These are phyloP conservation scores for Backusella westeae DNA, from an alignment of 192 early-diverging fungal genomes.

Conservation along the genomic window DNA sequence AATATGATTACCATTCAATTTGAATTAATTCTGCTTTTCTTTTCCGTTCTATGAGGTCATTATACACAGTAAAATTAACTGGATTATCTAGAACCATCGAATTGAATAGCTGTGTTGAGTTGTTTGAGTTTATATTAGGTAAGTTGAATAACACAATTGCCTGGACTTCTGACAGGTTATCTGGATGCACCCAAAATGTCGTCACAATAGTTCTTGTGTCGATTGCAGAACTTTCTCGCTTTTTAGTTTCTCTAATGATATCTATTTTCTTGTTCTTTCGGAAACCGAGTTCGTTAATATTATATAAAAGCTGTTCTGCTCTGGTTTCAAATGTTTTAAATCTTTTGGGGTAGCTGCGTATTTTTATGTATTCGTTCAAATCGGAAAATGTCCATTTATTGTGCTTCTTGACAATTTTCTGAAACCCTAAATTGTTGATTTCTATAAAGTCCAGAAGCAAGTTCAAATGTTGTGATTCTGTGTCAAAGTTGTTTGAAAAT, in stretches of 20 bases:
- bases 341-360: slow-evolving; percentile 30
- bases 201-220: not conserved
- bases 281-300: not conserved
- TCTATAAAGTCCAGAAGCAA: slow-evolving; percentile 72
- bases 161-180: slow-evolving; percentile 88
- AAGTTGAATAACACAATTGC: slow-evolving; percentile 81
- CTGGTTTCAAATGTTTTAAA: not conserved
- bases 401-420: slow-evolving; percentile 97
- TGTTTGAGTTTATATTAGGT: slow-evolving; percentile 70
- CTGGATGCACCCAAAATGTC: slow-evolving; percentile 88
- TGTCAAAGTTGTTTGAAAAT: not conserved
- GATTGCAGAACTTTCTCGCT: not conserved
- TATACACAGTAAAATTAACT: not conserved
- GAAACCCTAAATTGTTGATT: slow-evolving; percentile 75
- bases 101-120: not conserved
- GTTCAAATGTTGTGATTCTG: slow-evolving; percentile 44
- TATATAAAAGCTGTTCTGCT: not conserved
- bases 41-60: not conserved
- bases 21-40: not conserved
- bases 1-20: not conserved
- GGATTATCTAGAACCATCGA: not conserved
- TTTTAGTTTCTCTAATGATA: not conserved
- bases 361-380: slow-evolving; percentile 64
- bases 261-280: not conserved
- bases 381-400: slow-evolving; percentile 81